Evolutionary conservation across 306 rosid species (phyloP).

Genomic region (Comarum palustre): DNA sequence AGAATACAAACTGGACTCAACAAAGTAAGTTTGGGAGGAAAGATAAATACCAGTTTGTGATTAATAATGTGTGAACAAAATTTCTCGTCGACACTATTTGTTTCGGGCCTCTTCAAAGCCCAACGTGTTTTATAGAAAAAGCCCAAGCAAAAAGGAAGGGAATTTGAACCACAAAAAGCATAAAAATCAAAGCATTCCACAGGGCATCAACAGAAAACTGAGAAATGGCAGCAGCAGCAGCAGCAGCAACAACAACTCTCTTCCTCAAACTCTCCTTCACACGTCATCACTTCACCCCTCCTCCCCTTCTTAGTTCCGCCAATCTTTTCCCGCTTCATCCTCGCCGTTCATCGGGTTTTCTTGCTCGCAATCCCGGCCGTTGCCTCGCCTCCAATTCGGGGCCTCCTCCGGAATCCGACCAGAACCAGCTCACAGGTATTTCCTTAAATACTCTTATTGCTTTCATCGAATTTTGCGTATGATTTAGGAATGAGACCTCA

Average conservation of each 20-base stretch:
- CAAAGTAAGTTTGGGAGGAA: too few species aligned
- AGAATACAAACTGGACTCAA: too few species aligned
- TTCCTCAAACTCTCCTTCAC: slow-evolving; percentile 15
- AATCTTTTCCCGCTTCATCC: slow-evolving; percentile 28
- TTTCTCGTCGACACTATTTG: too few species aligned
- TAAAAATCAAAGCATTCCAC: not conserved
- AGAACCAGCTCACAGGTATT: slow-evolving; percentile 40
- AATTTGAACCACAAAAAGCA: not conserved
- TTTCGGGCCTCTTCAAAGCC: not conserved
- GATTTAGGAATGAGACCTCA: not conserved
- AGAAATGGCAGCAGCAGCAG: not conserved
- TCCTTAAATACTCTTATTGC: not conserved
- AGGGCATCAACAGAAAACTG: not conserved
- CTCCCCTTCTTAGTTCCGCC: not conserved
- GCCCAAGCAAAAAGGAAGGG: not conserved
- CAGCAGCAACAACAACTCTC: slow-evolving; percentile 2
- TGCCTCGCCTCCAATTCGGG: slow-evolving; percentile 47
- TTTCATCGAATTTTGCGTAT: not conserved
- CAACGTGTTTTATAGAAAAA: not conserved
- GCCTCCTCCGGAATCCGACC: slow-evolving; percentile 43
- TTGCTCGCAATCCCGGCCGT: slow-evolving; percentile 28
- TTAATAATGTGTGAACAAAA: too few species aligned
- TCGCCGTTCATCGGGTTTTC: slow-evolving; percentile 24
- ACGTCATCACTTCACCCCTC: not conserved
- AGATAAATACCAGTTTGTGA: too few species aligned